Evolutionary conservation across 2,329 filamentous ascomycete species (phyloP), one percentile per base, ranked within the genome.

Genomic region (Triangularia setosa): DNA sequence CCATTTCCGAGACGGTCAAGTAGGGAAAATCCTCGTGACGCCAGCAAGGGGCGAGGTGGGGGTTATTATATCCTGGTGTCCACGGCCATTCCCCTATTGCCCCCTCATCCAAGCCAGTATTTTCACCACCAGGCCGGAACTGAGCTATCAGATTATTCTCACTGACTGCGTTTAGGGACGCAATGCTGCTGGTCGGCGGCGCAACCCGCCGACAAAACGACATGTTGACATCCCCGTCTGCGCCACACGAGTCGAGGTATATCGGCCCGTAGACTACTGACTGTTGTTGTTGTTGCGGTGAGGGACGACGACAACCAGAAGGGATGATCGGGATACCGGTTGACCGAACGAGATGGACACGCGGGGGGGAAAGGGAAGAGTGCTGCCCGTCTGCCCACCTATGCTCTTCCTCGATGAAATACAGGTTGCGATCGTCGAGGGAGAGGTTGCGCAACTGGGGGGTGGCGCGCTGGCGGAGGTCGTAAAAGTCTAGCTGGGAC

Each of bases 371-470:
- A 61, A 69, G 72, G 55, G 71, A 77, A 65, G 73, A 78, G 59
- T 85, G 81, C 25, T 75, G 75, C 12, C 83, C 81, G 8, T 75
- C 75, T 3, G 81, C 75, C 76, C 81, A 84, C 28, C 78, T 75
- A 70, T 85, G 83, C 56, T 82, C 77, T 65, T 87, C 87, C 66
- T 87, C 83, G 30, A 83, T 77, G 23, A 88, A 71, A 70, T 87
- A 86, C 14, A 89, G 73, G 67, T 82, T 81, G 3, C 63, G 65
- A 3, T 72, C 77, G 68, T 86, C 83, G 33, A 89, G 75, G 5
- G 78, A 77, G 3, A 89, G 70, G 40, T 76, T 75, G 25, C 83
- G 77, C 5, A 89, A 75, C 5, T 74, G 74, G 1, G 86, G 85
- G 2, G 76, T 78, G 12, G 79, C 76, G 14, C 81, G 74, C 72